Evolutionary conservation across 306 rosid genomes (phyloP), one percentile per base, ranked within the genome.

Genomic region (Sechiopsis laciniata): DNA sequence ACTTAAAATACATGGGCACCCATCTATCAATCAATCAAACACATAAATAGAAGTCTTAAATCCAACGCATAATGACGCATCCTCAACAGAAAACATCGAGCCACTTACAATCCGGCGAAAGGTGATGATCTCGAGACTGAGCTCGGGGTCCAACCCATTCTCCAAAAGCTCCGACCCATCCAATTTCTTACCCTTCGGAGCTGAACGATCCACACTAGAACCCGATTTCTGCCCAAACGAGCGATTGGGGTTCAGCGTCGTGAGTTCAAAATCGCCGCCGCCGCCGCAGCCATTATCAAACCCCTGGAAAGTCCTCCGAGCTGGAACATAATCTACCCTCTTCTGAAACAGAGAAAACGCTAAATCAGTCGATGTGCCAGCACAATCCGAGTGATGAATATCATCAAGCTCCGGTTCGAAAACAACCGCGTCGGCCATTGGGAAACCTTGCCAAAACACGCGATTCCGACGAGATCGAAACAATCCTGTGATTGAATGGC

Each of bases 91-190:
- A 50, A 19, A 9, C 20, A 77, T 54, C 0, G 19, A 69, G 14
- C 8, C 48, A 85, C 98, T 94, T 75, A 94, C 98, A 69, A 94
- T 94, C 80, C 87, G 87, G 46, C 97, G 84, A 70, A 83, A 75
- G 35, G 97, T 89, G 42, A 37, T 37, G 59, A 88, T 89, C 9
- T 89, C 90, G 24, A 94, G 79, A 79, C 90, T 84, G 81, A 95
- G 90, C 83, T 95, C 99, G 24, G 96, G 95, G 85, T 95, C 99
- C 83, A 89, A 83, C 71, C 91, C 96, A 61, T 46, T 72, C 16
- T 94, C 97, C 17, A 77, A 72, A 52, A 76, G 76, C 74, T 91
- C 99, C 9, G 91, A 79, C 68, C 58, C 85, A 35, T 87, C 99
- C 4, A 55, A 69, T 75, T 82, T 95, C 72, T 83, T 89, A 12